Percentiles rank a stretch among this genome's conserved stretches.
phyloP scores from a whole-genome alignment of 164 flowering plant species.

The Cinnamomum micranthum region DNA sequence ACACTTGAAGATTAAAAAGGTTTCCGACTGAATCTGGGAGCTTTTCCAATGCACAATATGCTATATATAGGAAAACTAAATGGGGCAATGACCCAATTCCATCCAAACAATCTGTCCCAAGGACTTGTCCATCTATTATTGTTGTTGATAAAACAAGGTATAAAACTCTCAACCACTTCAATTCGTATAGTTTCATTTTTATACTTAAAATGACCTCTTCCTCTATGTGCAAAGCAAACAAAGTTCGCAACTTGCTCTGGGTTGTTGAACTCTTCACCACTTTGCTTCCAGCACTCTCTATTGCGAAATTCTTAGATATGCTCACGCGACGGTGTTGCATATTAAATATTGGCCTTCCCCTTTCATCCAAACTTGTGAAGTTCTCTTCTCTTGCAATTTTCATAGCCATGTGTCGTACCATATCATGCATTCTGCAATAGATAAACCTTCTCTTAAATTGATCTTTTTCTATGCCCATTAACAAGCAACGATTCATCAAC shows the following conservation, averaged over 20 bases:
- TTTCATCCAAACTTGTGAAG: neutral
- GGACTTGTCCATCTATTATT: neutral
- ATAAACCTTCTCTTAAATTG: neutral
- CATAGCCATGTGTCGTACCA: neutral
- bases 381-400: conserved; percentile 3
- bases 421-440: neutral
- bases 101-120: neutral
- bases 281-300: neutral
- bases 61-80: neutral
- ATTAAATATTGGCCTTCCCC: neutral
- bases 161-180: neutral
- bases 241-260: neutral
- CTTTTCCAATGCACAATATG: neutral
- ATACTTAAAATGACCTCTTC: neutral
- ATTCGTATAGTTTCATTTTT: neutral
- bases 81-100: neutral
- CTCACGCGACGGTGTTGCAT: neutral
- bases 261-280: neutral
- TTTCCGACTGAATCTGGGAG: neutral
- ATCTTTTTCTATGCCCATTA: no score
- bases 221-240: neutral
- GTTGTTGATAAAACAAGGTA: neutral
- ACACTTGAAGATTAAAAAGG: neutral
- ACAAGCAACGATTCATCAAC: neutral
- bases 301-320: neutral